Conservation (phyloP, 768 basidiomycete genomes). For the Holtermannia corniformis region DNA sequence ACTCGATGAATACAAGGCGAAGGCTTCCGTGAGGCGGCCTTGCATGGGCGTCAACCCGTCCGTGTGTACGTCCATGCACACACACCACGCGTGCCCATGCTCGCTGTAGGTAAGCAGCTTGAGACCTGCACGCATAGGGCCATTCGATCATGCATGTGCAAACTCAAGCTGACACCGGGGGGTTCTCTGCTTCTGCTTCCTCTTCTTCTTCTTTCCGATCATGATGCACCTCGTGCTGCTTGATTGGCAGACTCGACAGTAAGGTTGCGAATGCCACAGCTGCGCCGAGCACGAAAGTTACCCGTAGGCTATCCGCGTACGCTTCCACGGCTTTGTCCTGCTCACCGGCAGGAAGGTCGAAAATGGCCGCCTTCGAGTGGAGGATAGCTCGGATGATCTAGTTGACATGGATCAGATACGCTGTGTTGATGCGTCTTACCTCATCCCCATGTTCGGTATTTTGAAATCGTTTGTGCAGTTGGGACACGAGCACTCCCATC, state of each 20-base stretch:
- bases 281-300: conserved; percentile 4
- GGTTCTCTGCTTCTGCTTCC: neutral
- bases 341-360: conserved; percentile 14
- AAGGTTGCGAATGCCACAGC: neutral
- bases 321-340: conserved; percentile 21
- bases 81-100: too few species aligned
- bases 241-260: neutral
- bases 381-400: conserved; percentile 31
- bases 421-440: conserved; percentile 3
- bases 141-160: neutral
- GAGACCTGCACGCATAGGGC: too few species aligned
- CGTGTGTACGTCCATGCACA: neutral
- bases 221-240: neutral
- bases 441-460: conserved; percentile 11
- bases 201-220: neutral
- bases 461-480: conserved; percentile 11
- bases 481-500: conserved; percentile 21
- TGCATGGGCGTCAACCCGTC: too few species aligned
- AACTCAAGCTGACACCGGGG: neutral
- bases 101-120: too few species aligned
- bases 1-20: too few species aligned
- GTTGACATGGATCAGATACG: neutral
- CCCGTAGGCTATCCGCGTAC: conserved; percentile 22
- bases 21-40: too few species aligned
- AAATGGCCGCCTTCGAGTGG: conserved; percentile 35